A percentile compares a stretch with the other conserved stretches of the same genome.
phyloP scores from a whole-genome alignment of 306 rosid species.

The Medicago ruthenica region DNA sequence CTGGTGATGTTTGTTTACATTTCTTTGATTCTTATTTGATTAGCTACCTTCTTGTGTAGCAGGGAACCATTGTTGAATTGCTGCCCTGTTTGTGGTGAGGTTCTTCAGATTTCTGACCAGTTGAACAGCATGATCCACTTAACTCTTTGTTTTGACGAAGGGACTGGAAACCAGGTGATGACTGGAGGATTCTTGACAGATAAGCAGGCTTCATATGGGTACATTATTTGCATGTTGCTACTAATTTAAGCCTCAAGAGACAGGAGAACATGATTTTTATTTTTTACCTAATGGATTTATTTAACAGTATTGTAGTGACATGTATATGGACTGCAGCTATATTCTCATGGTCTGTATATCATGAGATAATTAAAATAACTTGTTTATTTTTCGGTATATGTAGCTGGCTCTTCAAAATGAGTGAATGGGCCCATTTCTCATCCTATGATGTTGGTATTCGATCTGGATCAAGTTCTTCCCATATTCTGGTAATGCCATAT shows the following conservation, averaged over 20 bases:
- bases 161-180: constrained; percentile 97
- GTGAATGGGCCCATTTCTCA: constrained; percentile 94
- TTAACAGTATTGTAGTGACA: constrained; percentile 23
- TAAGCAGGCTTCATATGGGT: constrained; percentile 93
- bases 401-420: constrained; percentile 95
- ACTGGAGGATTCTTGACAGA: constrained; percentile 97
- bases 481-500: constrained; percentile 72
- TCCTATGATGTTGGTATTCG: constrained; percentile 90
- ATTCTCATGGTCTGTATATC: constrained; percentile 29
- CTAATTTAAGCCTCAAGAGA: constrained; percentile 21
- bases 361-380: constrained; percentile 21
- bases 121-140: constrained; percentile 80
- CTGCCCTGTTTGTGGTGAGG: constrained; percentile 99
- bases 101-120: constrained; percentile 74
- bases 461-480: constrained; percentile 90
- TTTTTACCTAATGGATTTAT: constrained; percentile 32
- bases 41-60: constrained; percentile 48
- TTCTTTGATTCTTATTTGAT: constrained; percentile 39
- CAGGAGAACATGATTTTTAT: not conserved
- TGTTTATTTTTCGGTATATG: constrained; percentile 31
- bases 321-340: constrained; percentile 18
- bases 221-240: constrained; percentile 40
- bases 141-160: constrained; percentile 94
- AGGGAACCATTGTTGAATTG: constrained; percentile 85
- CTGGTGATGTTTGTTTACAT: constrained; percentile 5